phyloP scores from a whole-genome alignment of 2,329 filamentous ascomycete species.

The Cladosporium halotolerans region DNA sequence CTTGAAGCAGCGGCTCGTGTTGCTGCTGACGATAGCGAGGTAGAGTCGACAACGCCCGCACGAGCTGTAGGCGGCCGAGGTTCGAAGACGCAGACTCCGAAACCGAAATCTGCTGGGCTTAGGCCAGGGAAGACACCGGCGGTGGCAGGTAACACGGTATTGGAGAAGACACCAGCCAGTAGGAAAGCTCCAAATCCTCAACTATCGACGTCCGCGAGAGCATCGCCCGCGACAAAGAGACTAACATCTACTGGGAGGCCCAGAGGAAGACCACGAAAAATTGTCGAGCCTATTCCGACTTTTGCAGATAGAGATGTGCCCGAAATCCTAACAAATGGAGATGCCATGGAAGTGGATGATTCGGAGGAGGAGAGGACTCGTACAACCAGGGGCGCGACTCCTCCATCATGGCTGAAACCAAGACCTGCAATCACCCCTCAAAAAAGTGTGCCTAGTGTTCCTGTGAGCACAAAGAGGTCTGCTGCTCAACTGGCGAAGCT shows the following conservation, averaged over 20 bases:
- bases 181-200: neutral
- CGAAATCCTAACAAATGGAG: constrained; percentile 3
- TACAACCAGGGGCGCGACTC: neutral
- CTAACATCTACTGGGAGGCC: neutral
- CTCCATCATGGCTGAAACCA: neutral
- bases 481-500: neutral
- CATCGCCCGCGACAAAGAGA: neutral
- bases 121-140: neutral
- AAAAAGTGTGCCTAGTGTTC: neutral
- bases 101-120: neutral
- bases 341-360: constrained; percentile 8
- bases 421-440: neutral
- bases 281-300: neutral
- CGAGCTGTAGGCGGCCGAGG: constrained; percentile 7
- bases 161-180: neutral
- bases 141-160: neutral
- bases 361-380: neutral
- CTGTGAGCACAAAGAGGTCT: neutral
- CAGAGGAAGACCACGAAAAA: constrained; percentile 7
- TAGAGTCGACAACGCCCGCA: constrained; percentile 12
- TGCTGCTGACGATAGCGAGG: constrained; percentile 16
- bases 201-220: neutral
- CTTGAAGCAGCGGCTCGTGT: constrained; percentile 22
- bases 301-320: neutral
- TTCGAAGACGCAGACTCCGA: constrained; percentile 1